Percentiles rank a stretch among this genome's conserved stretches.
phyloP scores from a whole-genome alignment of 768 basidiomycete genomes.

The Gymnopilus dilepis region DNA sequence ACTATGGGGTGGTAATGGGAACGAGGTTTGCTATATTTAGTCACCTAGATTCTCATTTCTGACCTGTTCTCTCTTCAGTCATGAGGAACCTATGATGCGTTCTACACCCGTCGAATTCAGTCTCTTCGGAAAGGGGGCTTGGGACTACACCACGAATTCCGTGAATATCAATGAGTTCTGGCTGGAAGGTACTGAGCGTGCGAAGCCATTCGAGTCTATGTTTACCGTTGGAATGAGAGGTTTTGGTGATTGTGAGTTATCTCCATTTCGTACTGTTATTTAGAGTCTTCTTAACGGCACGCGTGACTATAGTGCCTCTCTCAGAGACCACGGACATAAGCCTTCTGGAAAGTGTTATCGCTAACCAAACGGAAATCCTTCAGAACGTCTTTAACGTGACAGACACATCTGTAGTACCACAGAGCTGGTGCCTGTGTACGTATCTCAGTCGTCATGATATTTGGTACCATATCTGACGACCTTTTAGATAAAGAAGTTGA shows the following conservation, averaged over 20 bases:
- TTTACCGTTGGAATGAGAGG: slow-evolving; percentile 78
- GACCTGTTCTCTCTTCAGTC: slow-evolving; percentile 38
- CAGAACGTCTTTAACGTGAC: slow-evolving; percentile 51
- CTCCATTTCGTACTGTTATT: no score
- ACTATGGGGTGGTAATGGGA: slow-evolving; percentile 74
- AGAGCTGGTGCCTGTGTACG: slow-evolving; percentile 67
- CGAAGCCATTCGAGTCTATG: slow-evolving; percentile 63
- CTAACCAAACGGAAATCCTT: slow-evolving; percentile 67
- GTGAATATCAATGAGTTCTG: slow-evolving; percentile 65
- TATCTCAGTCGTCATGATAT: no score
- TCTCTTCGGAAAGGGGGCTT: slow-evolving; percentile 57
- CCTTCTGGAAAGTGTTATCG: slow-evolving; percentile 59
- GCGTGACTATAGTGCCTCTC: slow-evolving; percentile 63
- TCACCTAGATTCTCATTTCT: neutral
- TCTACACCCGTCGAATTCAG: slow-evolving; percentile 71
- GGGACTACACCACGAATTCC: slow-evolving; percentile 66
- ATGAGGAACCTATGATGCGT: slow-evolving; percentile 79
- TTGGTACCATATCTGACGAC: neutral
- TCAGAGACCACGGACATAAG: slow-evolving; percentile 52
- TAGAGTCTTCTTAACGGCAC: no score
- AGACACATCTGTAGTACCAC: slow-evolving; percentile 58
- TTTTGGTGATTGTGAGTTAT: slow-evolving; percentile 55
- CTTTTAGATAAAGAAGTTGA: slow-evolving; percentile 61
- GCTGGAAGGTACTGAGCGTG: slow-evolving; percentile 62
- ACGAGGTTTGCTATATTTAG: slow-evolving; percentile 48